Conservation (phyloP, 257 asterid genomes). For the Nicotiana knightiana region DNA sequence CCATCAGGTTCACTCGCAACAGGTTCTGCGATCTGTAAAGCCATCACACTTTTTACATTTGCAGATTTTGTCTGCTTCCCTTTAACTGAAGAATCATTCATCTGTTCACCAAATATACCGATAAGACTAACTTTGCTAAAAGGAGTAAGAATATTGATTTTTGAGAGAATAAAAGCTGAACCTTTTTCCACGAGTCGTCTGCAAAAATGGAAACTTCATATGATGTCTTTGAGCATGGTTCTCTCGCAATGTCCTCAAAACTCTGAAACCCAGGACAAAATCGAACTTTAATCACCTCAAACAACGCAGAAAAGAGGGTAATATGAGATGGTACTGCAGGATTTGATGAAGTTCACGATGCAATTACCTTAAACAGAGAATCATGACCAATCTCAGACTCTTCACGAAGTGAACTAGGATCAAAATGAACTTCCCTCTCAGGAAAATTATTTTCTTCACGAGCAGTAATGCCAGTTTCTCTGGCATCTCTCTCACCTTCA, state of each 20-base stretch:
- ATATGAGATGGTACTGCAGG: background rate
- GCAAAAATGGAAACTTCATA: slow-evolving; percentile 73
- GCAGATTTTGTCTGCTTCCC: slow-evolving; percentile 23
- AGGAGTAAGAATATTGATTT: background rate
- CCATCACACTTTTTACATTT: slow-evolving; percentile 13
- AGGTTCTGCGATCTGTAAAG: slow-evolving; percentile 20
- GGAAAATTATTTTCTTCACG: slow-evolving; percentile 20
- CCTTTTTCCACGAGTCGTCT: slow-evolving; percentile 67
- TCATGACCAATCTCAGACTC: slow-evolving; percentile 53
- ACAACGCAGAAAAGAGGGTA: background rate
- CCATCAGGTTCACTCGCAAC: slow-evolving; percentile 20
- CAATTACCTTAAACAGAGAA: slow-evolving; percentile 62
- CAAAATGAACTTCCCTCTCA: slow-evolving; percentile 42
- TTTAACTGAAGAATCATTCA: slow-evolving; percentile 29
- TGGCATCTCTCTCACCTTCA: slow-evolving; percentile 46
- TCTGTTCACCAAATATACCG: slow-evolving; percentile 30
- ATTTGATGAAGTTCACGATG: background rate
- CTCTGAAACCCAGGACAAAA: slow-evolving; percentile 34
- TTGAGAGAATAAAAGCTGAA: slow-evolving; percentile 14
- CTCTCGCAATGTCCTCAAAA: slow-evolving; percentile 44
- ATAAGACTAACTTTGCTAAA: background rate
- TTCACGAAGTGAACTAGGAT: slow-evolving; percentile 58
- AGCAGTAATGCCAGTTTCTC: slow-evolving; percentile 25
- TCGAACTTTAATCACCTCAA: background rate
- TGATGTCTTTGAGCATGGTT: slow-evolving; percentile 53